Percentiles rank a stretch among this genome's conserved stretches.
Evolutionary conservation across 768 basidiomycete species (phyloP).

Genomic region (Leucocoprinus leucothites): DNA sequence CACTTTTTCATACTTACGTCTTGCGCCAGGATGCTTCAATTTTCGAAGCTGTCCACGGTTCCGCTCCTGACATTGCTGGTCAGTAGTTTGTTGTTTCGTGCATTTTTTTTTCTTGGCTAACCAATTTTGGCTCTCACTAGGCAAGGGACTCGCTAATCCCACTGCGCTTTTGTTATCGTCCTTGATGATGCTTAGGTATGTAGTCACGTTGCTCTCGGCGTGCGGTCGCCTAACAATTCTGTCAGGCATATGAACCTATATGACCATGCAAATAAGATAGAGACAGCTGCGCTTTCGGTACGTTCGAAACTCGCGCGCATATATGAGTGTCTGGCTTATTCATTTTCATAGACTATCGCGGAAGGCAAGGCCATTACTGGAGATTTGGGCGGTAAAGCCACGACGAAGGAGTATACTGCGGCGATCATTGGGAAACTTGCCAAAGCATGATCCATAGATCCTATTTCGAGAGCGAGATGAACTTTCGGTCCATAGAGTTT

Average conservation of each 20-base stretch:
- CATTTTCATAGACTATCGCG: constrained; percentile 76
- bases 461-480: constrained; percentile 14
- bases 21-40: constrained; percentile 86
- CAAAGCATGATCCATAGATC: constrained; percentile 14
- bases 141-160: constrained; percentile 96
- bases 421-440: constrained; percentile 79
- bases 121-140: constrained; percentile 30
- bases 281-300: constrained; percentile 86
- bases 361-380: constrained; percentile 95
- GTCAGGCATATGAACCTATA: constrained; percentile 90
- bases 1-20: constrained; percentile 12
- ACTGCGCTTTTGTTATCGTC: constrained; percentile 95
- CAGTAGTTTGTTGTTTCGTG: constrained; percentile 18
- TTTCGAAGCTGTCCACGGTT: constrained; percentile 99
- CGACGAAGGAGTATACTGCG: constrained; percentile 84
- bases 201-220: constrained; percentile 16
- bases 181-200: constrained; percentile 95
- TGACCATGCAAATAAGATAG: constrained; percentile 83
- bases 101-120: background rate
- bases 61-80: constrained; percentile 98
- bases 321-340: constrained; percentile 4
- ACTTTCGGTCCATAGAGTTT: constrained; percentile 16
- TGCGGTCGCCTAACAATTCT: constrained; percentile 13
- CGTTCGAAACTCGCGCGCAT: constrained; percentile 26
- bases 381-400: constrained; percentile 91